phyloP scores from a whole-genome alignment of 805 yeast species.

The Candida jianshihensis region DNA sequence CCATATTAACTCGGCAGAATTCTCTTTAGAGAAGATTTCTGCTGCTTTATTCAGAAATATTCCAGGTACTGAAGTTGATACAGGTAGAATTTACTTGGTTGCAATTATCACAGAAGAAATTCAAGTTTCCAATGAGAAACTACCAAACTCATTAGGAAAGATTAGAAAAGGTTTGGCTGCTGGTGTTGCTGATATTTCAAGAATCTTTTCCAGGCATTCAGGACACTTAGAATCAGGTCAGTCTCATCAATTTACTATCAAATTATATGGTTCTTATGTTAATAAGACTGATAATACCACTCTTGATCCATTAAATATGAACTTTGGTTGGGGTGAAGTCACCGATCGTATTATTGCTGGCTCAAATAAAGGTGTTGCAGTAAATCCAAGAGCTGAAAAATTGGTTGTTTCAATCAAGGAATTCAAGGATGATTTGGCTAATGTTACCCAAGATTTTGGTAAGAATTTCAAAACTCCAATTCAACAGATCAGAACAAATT shows the following conservation, averaged over 20 bases:
- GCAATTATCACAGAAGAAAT: slow-evolving; percentile 70
- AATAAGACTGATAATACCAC: slow-evolving; percentile 28
- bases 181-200: slow-evolving; percentile 79
- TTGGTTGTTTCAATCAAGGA: slow-evolving; percentile 69
- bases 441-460: slow-evolving; percentile 26
- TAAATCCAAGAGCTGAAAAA: slow-evolving; percentile 73
- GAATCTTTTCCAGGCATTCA: slow-evolving; percentile 61
- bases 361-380: slow-evolving; percentile 67
- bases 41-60: slow-evolving; percentile 77
- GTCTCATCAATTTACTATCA: slow-evolving; percentile 63
- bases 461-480: slow-evolving; percentile 42
- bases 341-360: slow-evolving; percentile 74
- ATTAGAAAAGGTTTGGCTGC: slow-evolving; percentile 80
- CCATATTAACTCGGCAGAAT: slow-evolving; percentile 51
- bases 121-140: slow-evolving; percentile 30
- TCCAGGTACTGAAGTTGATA: slow-evolving; percentile 58
- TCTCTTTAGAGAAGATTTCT: slow-evolving; percentile 59
- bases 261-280: slow-evolving; percentile 65
- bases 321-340: slow-evolving; percentile 86
- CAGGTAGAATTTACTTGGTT: slow-evolving; percentile 64
- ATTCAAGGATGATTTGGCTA: slow-evolving; percentile 40
- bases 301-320: slow-evolving; percentile 32
- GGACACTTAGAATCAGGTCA: slow-evolving; percentile 56
- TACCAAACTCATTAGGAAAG: slow-evolving; percentile 22
- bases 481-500: slow-evolving; percentile 56